Evolutionary conservation across 768 basidiomycete genomes (phyloP), one percentile per base, ranked within the genome.

Genomic region (Rhodotorula diobovata): DNA sequence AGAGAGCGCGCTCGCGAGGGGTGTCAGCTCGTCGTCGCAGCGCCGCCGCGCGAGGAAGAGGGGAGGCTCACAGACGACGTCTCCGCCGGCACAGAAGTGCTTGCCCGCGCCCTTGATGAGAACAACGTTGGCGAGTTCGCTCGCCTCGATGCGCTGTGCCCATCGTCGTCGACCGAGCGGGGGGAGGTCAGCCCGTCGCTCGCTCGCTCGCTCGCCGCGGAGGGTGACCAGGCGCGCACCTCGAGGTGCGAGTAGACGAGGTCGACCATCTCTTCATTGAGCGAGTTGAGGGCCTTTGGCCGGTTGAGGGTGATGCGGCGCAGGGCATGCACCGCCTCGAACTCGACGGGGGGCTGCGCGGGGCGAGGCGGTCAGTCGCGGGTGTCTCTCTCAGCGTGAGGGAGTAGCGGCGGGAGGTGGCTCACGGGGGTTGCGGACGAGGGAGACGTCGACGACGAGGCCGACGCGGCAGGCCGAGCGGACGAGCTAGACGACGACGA

Each of bases 21-120:
- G 39, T n/a, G n/a, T 59, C 58, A 34, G 43, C 32, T 15, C 2
- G 14, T 34, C 20, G 7, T 34, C 25, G 25, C 48, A 56, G 63
- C 50, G 59, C 20, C 4, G 20, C 7, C 4, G 25, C 3, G 3
- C 25, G 25, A 54, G 23, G 43, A 59, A 37, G 58, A 30, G 37
- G 43, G 25, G 71, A 39, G 32, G 84, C 89, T 81, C 76, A 94
- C 95, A 83, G 69, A 86, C 88, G 67, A 99, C 90, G 81, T 99
- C 96, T 55, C 96, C 96, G 23, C 96, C 96, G 12, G 91, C 89
- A 77, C 93, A 98, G 79, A 97, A 98, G 21, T 89, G 90, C 68
- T 87, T 89, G 21, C 80, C 78, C 18, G 81, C 80, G 34, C 90
- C 90, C 43, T 85, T 85, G 45, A 88, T 89, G 48, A 91, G 84